Conservation (phyloP, 2,329 filamentous ascomycete genomes). For the Ophiostoma quercus region DNA sequence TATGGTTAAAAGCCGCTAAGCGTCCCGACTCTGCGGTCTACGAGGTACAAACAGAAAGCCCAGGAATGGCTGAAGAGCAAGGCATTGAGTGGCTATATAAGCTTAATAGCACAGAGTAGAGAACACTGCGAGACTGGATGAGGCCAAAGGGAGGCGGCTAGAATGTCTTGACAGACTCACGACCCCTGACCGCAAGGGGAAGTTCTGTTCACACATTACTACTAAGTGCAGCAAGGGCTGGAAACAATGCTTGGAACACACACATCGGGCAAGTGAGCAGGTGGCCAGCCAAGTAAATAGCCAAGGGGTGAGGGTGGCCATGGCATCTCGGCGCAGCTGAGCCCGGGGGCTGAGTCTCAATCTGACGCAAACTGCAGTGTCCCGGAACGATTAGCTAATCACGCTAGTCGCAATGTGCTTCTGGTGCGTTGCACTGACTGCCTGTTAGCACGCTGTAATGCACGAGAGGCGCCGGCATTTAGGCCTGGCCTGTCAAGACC, state of each 20-base stretch:
- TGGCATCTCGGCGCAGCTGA: constrained; percentile 13
- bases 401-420: background rate
- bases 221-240: background rate
- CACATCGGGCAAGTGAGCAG: background rate
- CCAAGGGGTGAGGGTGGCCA: constrained; percentile 5
- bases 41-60: background rate
- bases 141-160: background rate
- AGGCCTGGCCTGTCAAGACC: no score
- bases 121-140: no score
- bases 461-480: no score
- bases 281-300: constrained; percentile 3
- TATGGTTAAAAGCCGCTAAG: background rate
- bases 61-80: background rate
- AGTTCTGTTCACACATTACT: background rate
- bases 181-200: background rate
- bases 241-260: background rate
- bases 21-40: background rate
- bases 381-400: background rate
- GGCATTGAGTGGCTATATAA: background rate
- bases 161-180: background rate
- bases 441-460: no score
- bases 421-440: no score
- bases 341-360: background rate
- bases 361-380: background rate
- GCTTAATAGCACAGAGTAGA: background rate